phyloP scores from a whole-genome alignment of 305 asterid species.

The Solanum hybrid region DNA sequence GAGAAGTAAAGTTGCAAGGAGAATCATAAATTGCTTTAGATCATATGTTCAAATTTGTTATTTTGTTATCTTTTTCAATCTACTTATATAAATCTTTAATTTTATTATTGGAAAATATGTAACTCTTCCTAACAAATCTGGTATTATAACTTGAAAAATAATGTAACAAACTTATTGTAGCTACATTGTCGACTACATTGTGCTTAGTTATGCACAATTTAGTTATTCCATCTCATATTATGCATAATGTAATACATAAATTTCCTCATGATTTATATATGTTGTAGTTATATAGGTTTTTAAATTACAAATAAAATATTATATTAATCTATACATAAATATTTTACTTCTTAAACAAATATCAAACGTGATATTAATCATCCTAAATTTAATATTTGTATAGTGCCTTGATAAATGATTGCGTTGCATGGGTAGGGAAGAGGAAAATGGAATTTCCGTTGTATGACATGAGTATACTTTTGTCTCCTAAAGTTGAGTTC shows the following conservation, averaged over 20 bases:
- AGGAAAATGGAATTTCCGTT: neutral
- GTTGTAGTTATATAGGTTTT: neutral
- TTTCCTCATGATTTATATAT: neutral
- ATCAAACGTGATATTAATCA: neutral
- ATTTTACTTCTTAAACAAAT: neutral
- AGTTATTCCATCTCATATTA: neutral
- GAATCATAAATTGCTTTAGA: neutral
- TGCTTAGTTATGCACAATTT: too few relatives aligned
- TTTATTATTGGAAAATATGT: neutral
- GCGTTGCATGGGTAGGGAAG: neutral
- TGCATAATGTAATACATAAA: neutral
- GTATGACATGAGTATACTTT: neutral
- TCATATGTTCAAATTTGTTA: neutral
- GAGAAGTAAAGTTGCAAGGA: neutral
- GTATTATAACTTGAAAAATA: neutral
- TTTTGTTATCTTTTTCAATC: neutral
- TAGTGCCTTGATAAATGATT: neutral
- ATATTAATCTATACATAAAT: neutral
- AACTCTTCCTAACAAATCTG: neutral
- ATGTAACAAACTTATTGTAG: neutral
- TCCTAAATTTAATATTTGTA: neutral
- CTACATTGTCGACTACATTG: neutral
- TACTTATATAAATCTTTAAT: neutral
- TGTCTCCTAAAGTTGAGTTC: neutral
- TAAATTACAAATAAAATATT: neutral